A percentile compares a stretch with the other conserved stretches of the same genome.
phyloP scores from a whole-genome alignment of 2,329 filamentous ascomycete species.

The Fusarium anguioides region DNA sequence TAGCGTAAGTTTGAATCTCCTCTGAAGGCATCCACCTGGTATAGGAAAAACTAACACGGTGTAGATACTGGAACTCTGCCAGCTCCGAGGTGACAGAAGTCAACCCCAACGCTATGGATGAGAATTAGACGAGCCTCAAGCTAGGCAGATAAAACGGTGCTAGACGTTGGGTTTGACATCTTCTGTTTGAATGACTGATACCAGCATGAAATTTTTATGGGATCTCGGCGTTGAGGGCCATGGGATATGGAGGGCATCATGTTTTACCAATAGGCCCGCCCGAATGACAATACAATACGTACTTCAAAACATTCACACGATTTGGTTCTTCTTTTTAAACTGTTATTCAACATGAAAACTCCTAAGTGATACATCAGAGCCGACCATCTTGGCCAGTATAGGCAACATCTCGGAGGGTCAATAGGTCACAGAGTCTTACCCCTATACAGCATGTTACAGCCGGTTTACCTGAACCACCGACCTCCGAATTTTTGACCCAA shows the following conservation, averaged over 20 bases:
- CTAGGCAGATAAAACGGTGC: constrained; percentile 34
- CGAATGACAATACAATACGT: constrained; percentile 44
- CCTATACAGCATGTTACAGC: constrained; percentile 50
- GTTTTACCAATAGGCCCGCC: constrained; percentile 44
- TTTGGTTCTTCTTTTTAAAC: constrained; percentile 28
- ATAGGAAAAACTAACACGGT: constrained; percentile 12
- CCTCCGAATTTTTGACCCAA: constrained; percentile 19
- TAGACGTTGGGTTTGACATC: constrained; percentile 44
- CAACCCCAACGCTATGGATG: constrained; percentile 54
- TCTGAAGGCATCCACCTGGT: background rate
- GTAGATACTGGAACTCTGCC: constrained; percentile 71
- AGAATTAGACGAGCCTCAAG: constrained; percentile 25
- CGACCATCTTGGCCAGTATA: constrained; percentile 32
- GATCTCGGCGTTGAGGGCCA: constrained; percentile 52
- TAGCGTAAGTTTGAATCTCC: constrained; percentile 67
- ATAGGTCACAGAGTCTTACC: constrained; percentile 60
- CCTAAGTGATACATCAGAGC: constrained; percentile 44
- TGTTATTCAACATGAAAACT: constrained; percentile 34
- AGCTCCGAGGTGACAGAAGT: constrained; percentile 69
- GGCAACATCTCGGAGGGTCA: constrained; percentile 44
- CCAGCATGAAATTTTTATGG: constrained; percentile 49
- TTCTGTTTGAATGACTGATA: constrained; percentile 51
- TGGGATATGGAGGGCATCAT: constrained; percentile 48
- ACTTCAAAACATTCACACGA: constrained; percentile 30
- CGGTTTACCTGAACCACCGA: constrained; percentile 22